Conservation (phyloP, 768 basidiomycete species). For the Kwoniella mangroviensis region DNA sequence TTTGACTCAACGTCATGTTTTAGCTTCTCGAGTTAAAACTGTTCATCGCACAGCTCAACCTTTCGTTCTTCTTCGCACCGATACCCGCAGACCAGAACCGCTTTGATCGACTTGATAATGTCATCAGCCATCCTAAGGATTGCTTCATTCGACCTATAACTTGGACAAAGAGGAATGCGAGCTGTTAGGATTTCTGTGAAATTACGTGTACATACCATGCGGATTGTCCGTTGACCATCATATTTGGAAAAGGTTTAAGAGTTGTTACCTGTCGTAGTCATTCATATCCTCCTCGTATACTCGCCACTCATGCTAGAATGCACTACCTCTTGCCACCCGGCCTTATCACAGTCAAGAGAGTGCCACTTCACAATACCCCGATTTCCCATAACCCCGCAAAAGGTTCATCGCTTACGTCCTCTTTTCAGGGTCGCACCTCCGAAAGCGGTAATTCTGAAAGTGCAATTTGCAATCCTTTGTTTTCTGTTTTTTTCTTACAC, state of each 20-base stretch:
- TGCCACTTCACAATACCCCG: too few species aligned
- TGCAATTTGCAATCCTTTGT: too few species aligned
- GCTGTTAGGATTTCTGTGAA: not conserved
- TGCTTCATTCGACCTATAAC: conserved; percentile 37
- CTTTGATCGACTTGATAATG: conserved; percentile 33
- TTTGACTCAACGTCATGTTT: not conserved
- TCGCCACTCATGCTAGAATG: not conserved
- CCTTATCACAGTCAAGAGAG: too few species aligned
- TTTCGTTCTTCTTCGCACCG: conserved; percentile 50
- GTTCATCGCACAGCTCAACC: conserved; percentile 44
- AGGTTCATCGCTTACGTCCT: not conserved
- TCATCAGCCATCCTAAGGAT: conserved; percentile 42
- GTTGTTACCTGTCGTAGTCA: not conserved
- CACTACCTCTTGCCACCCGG: not conserved
- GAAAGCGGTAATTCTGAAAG: not conserved
- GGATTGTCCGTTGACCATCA: not conserved
- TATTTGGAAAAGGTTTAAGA: not conserved
- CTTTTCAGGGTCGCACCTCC: not conserved
- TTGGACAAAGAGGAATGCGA: conserved; percentile 26
- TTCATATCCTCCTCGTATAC: too few species aligned
- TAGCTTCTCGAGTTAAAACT: conserved; percentile 50
- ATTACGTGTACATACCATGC: not conserved
- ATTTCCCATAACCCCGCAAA: not conserved
- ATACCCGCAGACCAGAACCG: conserved; percentile 35
- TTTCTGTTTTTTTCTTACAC: too few species aligned